A percentile compares a stretch with the other conserved stretches of the same genome.
Conservation (phyloP, 2,329 filamentous ascomycete genomes). For the Penicillium sp. region DNA sequence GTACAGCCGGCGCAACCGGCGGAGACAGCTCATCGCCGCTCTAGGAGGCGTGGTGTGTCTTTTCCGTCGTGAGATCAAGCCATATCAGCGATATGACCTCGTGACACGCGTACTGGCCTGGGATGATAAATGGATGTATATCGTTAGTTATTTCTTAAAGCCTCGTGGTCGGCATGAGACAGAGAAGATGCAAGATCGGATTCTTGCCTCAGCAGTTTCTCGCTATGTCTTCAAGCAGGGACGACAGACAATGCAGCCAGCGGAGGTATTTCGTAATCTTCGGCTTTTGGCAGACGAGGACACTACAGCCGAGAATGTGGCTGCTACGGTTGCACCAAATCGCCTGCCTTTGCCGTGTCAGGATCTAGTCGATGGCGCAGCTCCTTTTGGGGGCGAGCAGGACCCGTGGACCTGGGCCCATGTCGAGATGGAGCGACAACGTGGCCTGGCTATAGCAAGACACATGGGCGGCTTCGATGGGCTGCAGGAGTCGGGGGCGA, state of each 20-base stretch:
- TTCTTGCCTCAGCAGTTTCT: slow-evolving; percentile 1
- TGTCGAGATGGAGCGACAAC: slow-evolving; percentile 1
- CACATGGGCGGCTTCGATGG: not conserved
- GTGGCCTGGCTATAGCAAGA: not conserved
- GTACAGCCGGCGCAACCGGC: not conserved
- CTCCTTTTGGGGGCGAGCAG: not conserved
- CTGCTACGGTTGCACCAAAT: not conserved
- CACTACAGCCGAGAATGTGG: not conserved
- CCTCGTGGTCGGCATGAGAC: not conserved
- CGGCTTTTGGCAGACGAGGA: not conserved
- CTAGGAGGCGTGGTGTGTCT: slow-evolving; percentile 1
- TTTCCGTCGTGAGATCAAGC: slow-evolving; percentile 5
- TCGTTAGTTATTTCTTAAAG: slow-evolving; percentile 2
- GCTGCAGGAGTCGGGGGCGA: not conserved
- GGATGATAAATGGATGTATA: slow-evolving; percentile 7
- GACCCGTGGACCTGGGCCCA: not conserved
- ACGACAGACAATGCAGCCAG: not conserved
- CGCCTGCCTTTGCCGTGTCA: not conserved
- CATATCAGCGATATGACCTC: not conserved
- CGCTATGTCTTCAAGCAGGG: slow-evolving; percentile 2
- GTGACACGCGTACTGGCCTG: slow-evolving; percentile 2
- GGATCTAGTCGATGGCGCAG: not conserved
- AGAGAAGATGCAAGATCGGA: not conserved
- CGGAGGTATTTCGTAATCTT: not conserved
- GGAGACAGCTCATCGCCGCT: not conserved